Evolutionary conservation across 148 eudicot genomes (phyloP), one percentile per base, ranked within the genome.

Genomic region (Cornus suecica): DNA sequence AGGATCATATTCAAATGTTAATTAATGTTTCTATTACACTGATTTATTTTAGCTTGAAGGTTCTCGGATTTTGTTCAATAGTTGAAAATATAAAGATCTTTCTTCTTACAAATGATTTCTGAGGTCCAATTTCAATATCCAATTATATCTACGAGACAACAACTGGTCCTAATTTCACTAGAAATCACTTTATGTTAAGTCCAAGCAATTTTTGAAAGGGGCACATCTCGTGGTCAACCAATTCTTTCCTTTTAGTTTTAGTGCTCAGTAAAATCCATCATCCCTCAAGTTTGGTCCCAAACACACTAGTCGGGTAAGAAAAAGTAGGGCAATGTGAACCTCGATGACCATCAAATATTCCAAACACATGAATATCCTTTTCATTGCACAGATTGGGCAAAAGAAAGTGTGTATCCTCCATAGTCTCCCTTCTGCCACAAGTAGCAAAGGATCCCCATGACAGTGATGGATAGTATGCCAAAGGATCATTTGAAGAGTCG

Each of bases 291-390:
- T 73, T 61, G 26, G 31, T 62, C 76, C 54, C 54, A 73, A 73
- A 73, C 66, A 72, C 56, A 65, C 70, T 20, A 45, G 20, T 7
- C 6, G 70, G n/a, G 4, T 23, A 28, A 24, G 31, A 29, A 51
- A 24, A 67, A 75, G 42, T 75, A 67, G 65, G 28, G n/a, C 76
- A 29, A 30, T 41, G 26, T 37, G 65, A 82, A 95, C 99, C 99
- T 91, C 99, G 97, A 86, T 95, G 99, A 68, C 99, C 99, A 82
- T 95, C 98, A 77, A 95, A 95, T 78, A 95, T 83, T 69, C 97
- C 99, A 65, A 95, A 95, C 13, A 82, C 62, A 70, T 95, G 89
- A 67, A 88, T 74, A 75, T 91, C 84, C 48, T 80, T 80, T 67
- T 84, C 79, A 77, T 80, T 83, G 74, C 82, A 81, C 73, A 92